Evolutionary conservation across 2,329 filamentous ascomycete species (phyloP), one percentile per base, ranked within the genome.

Genomic region (Furcasterigmium sp.): DNA sequence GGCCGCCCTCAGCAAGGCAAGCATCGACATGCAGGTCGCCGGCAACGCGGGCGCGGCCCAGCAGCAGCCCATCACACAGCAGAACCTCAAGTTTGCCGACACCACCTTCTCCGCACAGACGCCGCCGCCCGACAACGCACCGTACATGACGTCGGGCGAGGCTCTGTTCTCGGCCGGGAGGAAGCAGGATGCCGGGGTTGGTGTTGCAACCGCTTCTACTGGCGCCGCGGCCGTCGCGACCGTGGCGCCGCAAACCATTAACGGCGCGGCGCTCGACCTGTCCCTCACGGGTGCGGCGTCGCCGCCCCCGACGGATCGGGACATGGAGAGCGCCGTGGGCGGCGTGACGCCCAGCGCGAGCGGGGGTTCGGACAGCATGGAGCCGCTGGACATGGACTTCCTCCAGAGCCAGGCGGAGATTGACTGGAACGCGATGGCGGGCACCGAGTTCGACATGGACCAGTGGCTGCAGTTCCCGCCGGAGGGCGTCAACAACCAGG

Each of bases 1-100:
- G 59, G 89, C 90, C 2, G 89, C 90, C 1, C 85, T 95, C 49
- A 83, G 87, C 49, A 94, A 95, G 68, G 88, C 88, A 8, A 82
- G 87, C 44, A 90, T 93, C 49, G 82, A 87, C 44, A 71, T 89
- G 30, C 77, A 66, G 40, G 51, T 52, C 13, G 38, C 26, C 20
- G 17, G 18, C 10, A 21, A 14, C 15, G 60, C 63, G 37, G 63
- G 57, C 38, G 56, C 57, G n/a, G n/a, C n/a, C n/a, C n/a, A n/a
- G n/a, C n/a, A n/a, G n/a, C 53, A 59, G 32, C 56, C 54, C 20
- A 60, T 65, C 56, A 59, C 64, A 54, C 60, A 62, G 50, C 56
- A 57, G 44, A 47, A 45, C 47, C 49, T 42, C 39, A 51, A 51
- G 43, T 43, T 47, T 28, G 54, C 53, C 29, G 50, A 65, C 18